Evolutionary conservation across 2,329 filamentous ascomycete species (phyloP).

Genomic region (Trichoderma sp.): DNA sequence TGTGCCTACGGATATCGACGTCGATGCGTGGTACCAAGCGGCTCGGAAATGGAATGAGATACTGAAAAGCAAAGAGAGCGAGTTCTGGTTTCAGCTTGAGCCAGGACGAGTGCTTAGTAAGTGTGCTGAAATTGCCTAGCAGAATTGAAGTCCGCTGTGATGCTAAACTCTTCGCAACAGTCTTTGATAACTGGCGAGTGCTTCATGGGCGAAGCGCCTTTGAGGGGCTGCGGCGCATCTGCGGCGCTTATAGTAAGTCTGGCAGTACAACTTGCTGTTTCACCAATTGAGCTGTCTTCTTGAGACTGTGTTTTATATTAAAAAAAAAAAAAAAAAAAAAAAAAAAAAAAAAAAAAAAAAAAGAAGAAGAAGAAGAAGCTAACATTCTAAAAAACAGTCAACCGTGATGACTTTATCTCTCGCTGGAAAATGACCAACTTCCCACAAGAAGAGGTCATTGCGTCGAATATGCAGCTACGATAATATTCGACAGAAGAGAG

Average conservation of each 20-base stretch:
- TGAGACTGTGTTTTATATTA: too few relatives aligned
- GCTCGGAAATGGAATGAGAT: slow-evolving; percentile 74
- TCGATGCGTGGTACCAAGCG: slow-evolving; percentile 74
- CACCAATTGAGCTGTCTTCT: not conserved
- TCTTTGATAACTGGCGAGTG: slow-evolving; percentile 96
- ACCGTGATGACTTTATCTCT: slow-evolving; percentile 78
- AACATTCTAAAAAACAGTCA: slow-evolving; percentile 53
- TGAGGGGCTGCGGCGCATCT: slow-evolving; percentile 81
- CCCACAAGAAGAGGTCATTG: slow-evolving; percentile 47
- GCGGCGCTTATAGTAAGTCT: slow-evolving; percentile 82
- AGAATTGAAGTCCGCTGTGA: not conserved
- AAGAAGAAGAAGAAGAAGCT: not conserved
- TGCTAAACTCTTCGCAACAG: slow-evolving; percentile 42
- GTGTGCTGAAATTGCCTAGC: slow-evolving; percentile 31
- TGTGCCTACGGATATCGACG: slow-evolving; percentile 56
- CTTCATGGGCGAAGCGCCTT: slow-evolving; percentile 85
- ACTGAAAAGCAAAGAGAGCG: slow-evolving; percentile 62
- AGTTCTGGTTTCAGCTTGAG: slow-evolving; percentile 79
- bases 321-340: too few relatives aligned
- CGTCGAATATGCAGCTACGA: slow-evolving; percentile 38
- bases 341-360: too few relatives aligned
- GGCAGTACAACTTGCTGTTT: too few relatives aligned
- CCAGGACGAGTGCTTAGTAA: slow-evolving; percentile 77
- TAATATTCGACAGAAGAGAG: not conserved
- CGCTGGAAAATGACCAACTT: slow-evolving; percentile 73